phyloP scores from a whole-genome alignment of 192 early-diverging fungal species.

The Linnemannia exigua region DNA sequence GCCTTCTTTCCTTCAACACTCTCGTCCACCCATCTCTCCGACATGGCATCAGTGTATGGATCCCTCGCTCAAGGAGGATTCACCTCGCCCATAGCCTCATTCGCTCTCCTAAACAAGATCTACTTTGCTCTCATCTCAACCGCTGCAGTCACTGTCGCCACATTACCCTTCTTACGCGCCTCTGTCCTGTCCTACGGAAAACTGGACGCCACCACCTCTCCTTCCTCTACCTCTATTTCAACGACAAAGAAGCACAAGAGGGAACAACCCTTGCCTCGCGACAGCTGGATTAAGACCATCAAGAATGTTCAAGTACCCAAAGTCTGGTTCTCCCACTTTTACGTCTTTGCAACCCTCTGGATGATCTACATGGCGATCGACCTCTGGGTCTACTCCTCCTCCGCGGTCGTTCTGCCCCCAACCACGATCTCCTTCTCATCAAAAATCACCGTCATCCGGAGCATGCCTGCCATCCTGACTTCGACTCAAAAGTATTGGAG shows the following conservation, averaged over 20 bases:
- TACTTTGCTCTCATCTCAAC: constrained; percentile 37
- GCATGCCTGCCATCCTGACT: neutral
- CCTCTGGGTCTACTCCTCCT: constrained; percentile 29
- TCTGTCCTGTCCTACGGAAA: constrained; percentile 50
- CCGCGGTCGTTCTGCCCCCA: neutral
- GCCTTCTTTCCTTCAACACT: neutral
- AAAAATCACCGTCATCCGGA: neutral
- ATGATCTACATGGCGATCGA: constrained; percentile 32
- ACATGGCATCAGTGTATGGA: neutral
- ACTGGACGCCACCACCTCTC: constrained; percentile 28
- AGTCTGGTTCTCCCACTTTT: constrained; percentile 68
- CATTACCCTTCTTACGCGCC: constrained; percentile 20
- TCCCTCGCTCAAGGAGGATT: neutral
- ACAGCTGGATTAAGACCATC: neutral
- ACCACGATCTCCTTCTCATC: neutral
- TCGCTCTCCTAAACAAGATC: constrained; percentile 35
- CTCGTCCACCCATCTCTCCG: neutral
- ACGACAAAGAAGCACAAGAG: neutral
- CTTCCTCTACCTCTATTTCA: neutral
- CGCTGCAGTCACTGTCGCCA: constrained; percentile 22
- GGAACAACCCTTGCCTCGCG: neutral
- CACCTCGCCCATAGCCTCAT: constrained; percentile 21
- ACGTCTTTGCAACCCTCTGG: constrained; percentile 56
- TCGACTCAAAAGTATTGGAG: constrained; percentile 21
- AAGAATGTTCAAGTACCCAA: constrained; percentile 58